Evolutionary conservation across 495 filamentous ascomycete species (phyloP), one percentile per base, ranked within the genome.

Genomic region (Daldinia childiae): DNA sequence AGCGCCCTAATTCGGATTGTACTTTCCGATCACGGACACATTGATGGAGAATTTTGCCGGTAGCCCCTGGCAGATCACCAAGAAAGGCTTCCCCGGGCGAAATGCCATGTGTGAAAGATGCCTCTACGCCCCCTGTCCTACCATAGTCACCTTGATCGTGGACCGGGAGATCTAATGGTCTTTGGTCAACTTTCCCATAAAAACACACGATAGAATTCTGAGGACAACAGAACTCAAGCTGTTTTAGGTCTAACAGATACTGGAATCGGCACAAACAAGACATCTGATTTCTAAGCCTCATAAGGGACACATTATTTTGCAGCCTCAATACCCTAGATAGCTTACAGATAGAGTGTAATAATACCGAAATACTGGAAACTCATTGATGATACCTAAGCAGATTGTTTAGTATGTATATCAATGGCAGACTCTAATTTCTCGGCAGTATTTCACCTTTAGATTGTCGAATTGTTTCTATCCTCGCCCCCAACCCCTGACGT

Each of bases 41-140:
- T 51, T 60, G 21, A 34, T 50, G 50, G n/a, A 38, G 26, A 29
- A 14, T 51, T 26, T 57, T 12, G 17, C 24, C 19, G 0, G 27
- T 14, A n/a, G 14, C 29, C 38, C 58, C 15, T 57, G 26, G 27
- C 5, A 65, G 29, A 38, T n/a, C 24, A 19, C 38, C 14, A 45
- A 45, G 30, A 39, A 51, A 58, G 11, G 34, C 43, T 48, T 38
- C 38, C 60, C 29, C n/a, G 50, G 62, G 61, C 17, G 39, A 19
- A 58, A 52, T 48, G 41, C 45, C 39, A 65, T 39, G 32, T 26
- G 50, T 29, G n/a, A 54, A 52, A 54, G 43, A 39, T 29, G 51
- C 38, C 6, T 41, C 39, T 69, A 56, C 65, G 70, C 66, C 65
- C 56, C 65, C 61, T 62, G 51, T 65, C 69, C 39, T 43, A 50